phyloP scores from a whole-genome alignment of 176 grass and related monocot genomes.

The Guadua angustifolia region DNA sequence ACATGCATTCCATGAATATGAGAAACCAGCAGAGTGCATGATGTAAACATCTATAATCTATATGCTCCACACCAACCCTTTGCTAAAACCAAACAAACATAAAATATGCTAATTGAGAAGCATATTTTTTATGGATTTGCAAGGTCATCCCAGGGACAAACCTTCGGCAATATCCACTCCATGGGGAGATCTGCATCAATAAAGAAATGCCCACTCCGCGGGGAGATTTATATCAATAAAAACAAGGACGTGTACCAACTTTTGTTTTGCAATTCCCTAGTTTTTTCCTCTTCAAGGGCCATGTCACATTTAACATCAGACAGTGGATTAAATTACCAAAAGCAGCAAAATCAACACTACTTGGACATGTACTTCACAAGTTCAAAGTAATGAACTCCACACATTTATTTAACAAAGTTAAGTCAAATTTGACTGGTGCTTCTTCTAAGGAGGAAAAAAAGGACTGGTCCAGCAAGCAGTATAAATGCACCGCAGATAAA shows the following conservation, averaged over 20 bases:
- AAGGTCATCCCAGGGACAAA: neutral
- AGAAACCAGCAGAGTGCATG: neutral
- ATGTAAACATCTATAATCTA: constrained; percentile 3
- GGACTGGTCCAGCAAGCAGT: constrained; percentile 34
- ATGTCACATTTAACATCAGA: constrained; percentile 33
- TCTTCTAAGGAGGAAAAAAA: constrained; percentile 1
- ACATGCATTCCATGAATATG: constrained; percentile 3
- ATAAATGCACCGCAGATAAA: constrained; percentile 48
- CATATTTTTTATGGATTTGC: neutral
- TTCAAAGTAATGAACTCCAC: constrained; percentile 8
- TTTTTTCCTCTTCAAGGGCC: neutral
- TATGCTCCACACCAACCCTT: neutral
- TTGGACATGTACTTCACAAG: constrained; percentile 11
- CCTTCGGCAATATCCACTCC: neutral
- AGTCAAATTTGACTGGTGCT: neutral
- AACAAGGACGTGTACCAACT: neutral
- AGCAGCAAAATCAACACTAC: constrained; percentile 30
- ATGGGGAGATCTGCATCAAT: neutral
- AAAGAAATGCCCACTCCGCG: neutral
- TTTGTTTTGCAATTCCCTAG: neutral
- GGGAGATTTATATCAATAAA: neutral
- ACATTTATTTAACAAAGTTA: constrained; percentile 34
- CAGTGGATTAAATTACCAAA: neutral
- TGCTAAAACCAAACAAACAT: neutral
- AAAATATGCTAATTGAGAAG: neutral